Percentiles rank a stretch among this genome's conserved stretches.
Conservation (phyloP, 805 yeast species). For the Tetrapisispora nanseiensis region DNA sequence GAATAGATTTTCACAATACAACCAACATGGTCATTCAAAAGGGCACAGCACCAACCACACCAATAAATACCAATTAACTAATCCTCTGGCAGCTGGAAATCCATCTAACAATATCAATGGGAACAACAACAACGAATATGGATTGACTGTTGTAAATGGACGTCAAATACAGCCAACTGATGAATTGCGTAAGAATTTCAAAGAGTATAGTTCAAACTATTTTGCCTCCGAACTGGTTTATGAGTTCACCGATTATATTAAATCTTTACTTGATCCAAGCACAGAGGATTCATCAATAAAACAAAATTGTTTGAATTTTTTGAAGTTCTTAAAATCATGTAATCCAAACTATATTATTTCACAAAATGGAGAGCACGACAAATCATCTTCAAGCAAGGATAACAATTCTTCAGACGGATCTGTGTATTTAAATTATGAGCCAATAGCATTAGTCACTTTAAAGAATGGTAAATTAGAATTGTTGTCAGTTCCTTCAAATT, state of each 20-base stretch:
- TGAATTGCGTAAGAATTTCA: constrained; percentile 41
- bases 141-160: constrained; percentile 33
- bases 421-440: constrained; percentile 13
- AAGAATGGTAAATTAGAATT: constrained; percentile 64
- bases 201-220: constrained; percentile 40
- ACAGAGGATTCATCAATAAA: constrained; percentile 9
- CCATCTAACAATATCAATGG: not conserved
- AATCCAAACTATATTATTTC: constrained; percentile 33
- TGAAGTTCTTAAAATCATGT: constrained; percentile 34
- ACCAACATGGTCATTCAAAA: not conserved
- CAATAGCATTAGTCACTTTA: constrained; percentile 39
- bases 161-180: constrained; percentile 51
- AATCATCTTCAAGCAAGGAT: constrained; percentile 7
- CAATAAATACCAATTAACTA: not conserved
- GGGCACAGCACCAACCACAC: not conserved
- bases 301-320: constrained; percentile 18
- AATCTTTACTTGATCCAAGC: constrained; percentile 7
- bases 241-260: constrained; percentile 32
- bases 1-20: constrained; percentile 2
- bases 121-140: constrained; percentile 38
- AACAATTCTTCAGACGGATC: not conserved
- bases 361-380: constrained; percentile 24
- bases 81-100: not conserved
- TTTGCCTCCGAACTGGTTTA: constrained; percentile 40
- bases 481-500: constrained; percentile 53